These are phyloP conservation scores for Cyberlindnera xishuangbannaensis DNA, from an alignment of 805 yeast species.

Conservation along the genomic window DNA sequence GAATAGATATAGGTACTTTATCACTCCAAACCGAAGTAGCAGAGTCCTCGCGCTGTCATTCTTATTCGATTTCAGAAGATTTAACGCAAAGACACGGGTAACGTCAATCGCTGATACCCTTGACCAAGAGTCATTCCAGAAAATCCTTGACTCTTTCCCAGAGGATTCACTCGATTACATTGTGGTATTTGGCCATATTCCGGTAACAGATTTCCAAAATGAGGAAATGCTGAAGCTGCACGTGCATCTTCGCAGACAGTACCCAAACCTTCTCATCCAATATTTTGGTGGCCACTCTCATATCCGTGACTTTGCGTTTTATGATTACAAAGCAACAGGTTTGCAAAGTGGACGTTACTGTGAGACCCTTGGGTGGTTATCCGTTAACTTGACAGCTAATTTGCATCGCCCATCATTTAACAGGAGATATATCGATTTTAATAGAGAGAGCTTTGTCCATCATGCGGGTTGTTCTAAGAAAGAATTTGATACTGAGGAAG, in stretches of 20 bases:
- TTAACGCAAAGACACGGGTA: constrained; percentile 57
- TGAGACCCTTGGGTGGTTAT: constrained; percentile 88
- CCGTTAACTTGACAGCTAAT: constrained; percentile 36
- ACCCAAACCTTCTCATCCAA: constrained; percentile 64
- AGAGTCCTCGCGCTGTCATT: constrained; percentile 71
- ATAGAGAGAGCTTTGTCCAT: constrained; percentile 57
- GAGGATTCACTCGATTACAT: constrained; percentile 54
- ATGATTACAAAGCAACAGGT: constrained; percentile 65
- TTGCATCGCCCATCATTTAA: constrained; percentile 31
- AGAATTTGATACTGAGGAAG: constrained; percentile 50
- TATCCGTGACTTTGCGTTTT: constrained; percentile 70
- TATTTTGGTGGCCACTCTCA: constrained; percentile 95
- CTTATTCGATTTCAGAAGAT: constrained; percentile 65
- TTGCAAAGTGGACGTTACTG: constrained; percentile 92
- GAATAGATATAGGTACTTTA: constrained; percentile 54
- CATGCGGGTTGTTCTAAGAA: constrained; percentile 38
- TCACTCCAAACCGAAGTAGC: constrained; percentile 46
- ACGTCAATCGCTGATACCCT: constrained; percentile 52
- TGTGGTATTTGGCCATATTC: constrained; percentile 75
- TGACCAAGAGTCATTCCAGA: constrained; percentile 58
- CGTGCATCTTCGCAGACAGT: constrained; percentile 43
- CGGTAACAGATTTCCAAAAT: constrained; percentile 41
- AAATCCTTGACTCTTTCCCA: constrained; percentile 30
- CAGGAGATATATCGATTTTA: constrained; percentile 82
- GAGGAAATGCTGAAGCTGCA: constrained; percentile 32